Percentiles rank a stretch among this genome's conserved stretches.
Conservation (phyloP, 441 rosid genomes). For the Populus hybrid region DNA sequence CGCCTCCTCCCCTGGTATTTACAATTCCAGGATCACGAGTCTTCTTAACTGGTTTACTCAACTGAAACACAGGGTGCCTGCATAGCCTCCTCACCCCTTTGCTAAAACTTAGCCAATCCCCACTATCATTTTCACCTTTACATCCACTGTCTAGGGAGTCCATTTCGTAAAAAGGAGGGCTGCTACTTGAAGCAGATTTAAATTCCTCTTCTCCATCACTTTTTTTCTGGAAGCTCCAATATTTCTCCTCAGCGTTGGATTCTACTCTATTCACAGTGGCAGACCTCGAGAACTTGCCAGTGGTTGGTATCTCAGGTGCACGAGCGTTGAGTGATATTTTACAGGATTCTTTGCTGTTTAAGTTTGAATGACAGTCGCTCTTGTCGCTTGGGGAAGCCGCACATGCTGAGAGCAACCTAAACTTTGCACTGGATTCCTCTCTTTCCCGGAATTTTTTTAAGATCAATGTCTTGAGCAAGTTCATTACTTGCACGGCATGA, state of each 20-base stretch:
- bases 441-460: conserved; percentile 19
- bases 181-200: conserved; percentile 28
- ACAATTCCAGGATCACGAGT: conserved; percentile 34
- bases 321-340: conserved; percentile 33
- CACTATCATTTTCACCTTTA: conserved; percentile 32
- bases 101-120: conserved; percentile 53
- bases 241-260: conserved; percentile 35
- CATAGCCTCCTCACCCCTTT: conserved; percentile 61
- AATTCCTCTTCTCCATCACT: conserved; percentile 42
- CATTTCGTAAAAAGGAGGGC: conserved; percentile 30
- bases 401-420: conserved; percentile 23
- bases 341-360: conserved; percentile 22
- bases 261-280: conserved; percentile 48
- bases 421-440: no score
- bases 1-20: conserved; percentile 48
- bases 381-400: conserved; percentile 23
- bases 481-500: conserved; percentile 76
- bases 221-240: conserved; percentile 28
- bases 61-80: conserved; percentile 67
- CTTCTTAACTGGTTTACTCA: conserved; percentile 56
- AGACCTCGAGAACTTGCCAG: conserved; percentile 38
- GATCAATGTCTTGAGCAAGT: conserved; percentile 80
- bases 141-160: conserved; percentile 31
- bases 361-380: conserved; percentile 28
- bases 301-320: conserved; percentile 27